A percentile compares a stretch with the other conserved stretches of the same genome.
phyloP scores from a whole-genome alignment of 2,329 filamentous ascomycete genomes.

The Aureobasidium sp. region DNA sequence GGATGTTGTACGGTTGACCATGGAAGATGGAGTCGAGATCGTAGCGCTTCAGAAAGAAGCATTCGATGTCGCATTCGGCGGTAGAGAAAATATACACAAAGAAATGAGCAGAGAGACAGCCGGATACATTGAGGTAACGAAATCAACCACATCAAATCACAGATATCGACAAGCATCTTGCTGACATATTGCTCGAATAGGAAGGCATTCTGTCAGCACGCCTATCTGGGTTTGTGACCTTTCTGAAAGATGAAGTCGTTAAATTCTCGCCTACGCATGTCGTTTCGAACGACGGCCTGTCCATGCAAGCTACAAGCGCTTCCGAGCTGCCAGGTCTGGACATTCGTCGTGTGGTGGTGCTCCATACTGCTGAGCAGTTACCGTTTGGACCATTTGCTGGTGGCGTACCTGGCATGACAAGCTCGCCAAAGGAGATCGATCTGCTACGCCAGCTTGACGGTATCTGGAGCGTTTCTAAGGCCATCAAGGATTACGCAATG shows the following conservation, averaged over 20 bases:
- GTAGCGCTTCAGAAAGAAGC: background rate
- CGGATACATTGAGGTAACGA: background rate
- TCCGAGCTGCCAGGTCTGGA: background rate
- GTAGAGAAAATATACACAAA: background rate
- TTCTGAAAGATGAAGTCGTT: background rate
- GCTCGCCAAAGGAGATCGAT: background rate
- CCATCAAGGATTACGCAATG: constrained; percentile 13
- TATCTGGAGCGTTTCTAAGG: background rate
- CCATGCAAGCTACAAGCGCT: background rate
- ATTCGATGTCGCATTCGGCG: constrained; percentile 3
- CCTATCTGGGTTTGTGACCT: background rate
- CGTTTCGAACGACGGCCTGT: background rate
- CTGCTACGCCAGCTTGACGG: background rate
- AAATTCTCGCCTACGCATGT: background rate
- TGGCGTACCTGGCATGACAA: background rate
- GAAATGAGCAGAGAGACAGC: background rate
- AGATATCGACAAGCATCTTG: background rate
- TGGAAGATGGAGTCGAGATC: constrained; percentile 1
- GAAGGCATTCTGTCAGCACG: background rate
- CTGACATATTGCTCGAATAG: background rate
- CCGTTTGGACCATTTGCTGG: background rate
- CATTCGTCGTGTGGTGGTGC: background rate
- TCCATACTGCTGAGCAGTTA: background rate
- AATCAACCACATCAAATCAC: background rate
- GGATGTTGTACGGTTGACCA: background rate